Evolutionary conservation across 75 land plant species (phyloP).

Genomic region (Ceratopteris richardii): DNA sequence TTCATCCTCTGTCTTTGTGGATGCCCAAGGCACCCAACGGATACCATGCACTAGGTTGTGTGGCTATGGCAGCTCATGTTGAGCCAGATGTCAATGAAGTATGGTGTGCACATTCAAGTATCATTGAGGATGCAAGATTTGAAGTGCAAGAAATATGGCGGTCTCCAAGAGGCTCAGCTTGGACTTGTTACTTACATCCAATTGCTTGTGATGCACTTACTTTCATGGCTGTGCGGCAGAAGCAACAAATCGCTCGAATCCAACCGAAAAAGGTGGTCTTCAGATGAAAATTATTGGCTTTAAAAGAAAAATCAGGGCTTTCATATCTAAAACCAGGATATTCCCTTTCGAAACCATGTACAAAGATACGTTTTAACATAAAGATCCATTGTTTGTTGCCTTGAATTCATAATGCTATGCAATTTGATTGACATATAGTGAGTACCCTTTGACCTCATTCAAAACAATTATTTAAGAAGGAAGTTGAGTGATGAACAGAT

Average conservation of each 20-base stretch:
- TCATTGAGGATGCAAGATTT: slow-evolving; percentile 52
- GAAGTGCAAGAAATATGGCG: slow-evolving; percentile 71
- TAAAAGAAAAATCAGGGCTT: too few relatives aligned
- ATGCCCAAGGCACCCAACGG: slow-evolving; percentile 82
- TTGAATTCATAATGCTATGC: too few relatives aligned
- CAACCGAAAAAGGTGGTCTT: slow-evolving; percentile 26
- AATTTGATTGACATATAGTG: too few relatives aligned
- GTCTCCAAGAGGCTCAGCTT: slow-evolving; percentile 65
- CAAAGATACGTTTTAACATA: too few relatives aligned
- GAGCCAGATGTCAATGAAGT: slow-evolving; percentile 52
- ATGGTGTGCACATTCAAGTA: slow-evolving; percentile 46
- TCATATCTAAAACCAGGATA: too few relatives aligned
- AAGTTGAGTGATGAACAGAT: too few relatives aligned
- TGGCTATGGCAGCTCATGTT: slow-evolving; percentile 53
- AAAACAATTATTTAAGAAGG: too few relatives aligned
- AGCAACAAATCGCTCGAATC: slow-evolving; percentile 46
- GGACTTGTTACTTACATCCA: slow-evolving; percentile 85
- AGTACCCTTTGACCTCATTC: too few relatives aligned
- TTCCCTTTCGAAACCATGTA: too few relatives aligned
- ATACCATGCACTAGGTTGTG: slow-evolving; percentile 65
- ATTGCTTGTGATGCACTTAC: slow-evolving; percentile 71
- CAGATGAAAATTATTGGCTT: too few relatives aligned
- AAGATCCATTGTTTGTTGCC: too few relatives aligned
- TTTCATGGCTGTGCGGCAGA: slow-evolving; percentile 65
- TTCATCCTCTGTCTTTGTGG: slow-evolving; percentile 75